Evolutionary conservation across 371 early-diverging fungal species (phyloP).

Genomic region (Syncephalastrum monosporum): DNA sequence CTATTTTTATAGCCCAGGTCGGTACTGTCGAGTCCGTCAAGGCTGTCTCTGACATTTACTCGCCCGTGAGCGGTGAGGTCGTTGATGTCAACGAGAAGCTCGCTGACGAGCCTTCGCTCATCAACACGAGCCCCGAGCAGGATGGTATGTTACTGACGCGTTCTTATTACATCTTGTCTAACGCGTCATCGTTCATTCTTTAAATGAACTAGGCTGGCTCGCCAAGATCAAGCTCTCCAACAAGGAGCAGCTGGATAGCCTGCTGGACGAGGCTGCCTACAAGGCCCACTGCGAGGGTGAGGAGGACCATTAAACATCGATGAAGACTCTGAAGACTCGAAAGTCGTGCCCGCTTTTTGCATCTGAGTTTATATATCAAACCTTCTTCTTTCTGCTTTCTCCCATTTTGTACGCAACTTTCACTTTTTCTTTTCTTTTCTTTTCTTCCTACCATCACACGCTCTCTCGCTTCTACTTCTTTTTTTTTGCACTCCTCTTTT

Average conservation of each 20-base stretch:
- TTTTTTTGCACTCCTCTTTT: neutral
- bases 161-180: constrained; percentile 6
- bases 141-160: constrained; percentile 56
- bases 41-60: constrained; percentile 91
- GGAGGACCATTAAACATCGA: constrained; percentile 27
- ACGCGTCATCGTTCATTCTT: constrained; percentile 3
- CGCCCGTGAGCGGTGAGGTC: constrained; percentile 86
- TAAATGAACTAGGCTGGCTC: constrained; percentile 75
- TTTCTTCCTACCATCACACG: neutral
- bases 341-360: neutral
- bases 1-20: constrained; percentile 53
- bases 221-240: constrained; percentile 84
- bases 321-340: constrained; percentile 9
- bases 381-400: constrained; percentile 3
- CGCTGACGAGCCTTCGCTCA: constrained; percentile 65
- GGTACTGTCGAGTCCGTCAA: constrained; percentile 96
- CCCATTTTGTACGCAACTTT: neutral
- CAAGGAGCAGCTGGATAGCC: constrained; percentile 63
- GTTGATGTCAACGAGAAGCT: constrained; percentile 74
- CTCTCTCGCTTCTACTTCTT: neutral
- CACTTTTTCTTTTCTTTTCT: constrained; percentile 8
- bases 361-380: constrained; percentile 19
- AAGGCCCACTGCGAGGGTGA: constrained; percentile 42
- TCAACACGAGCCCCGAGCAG: constrained; percentile 76
- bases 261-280: constrained; percentile 79